Percentiles rank a stretch among this genome's conserved stretches.
Evolutionary conservation across 176 grass and related monocot species (phyloP).

Genomic region (Rhynchospora pubera): DNA sequence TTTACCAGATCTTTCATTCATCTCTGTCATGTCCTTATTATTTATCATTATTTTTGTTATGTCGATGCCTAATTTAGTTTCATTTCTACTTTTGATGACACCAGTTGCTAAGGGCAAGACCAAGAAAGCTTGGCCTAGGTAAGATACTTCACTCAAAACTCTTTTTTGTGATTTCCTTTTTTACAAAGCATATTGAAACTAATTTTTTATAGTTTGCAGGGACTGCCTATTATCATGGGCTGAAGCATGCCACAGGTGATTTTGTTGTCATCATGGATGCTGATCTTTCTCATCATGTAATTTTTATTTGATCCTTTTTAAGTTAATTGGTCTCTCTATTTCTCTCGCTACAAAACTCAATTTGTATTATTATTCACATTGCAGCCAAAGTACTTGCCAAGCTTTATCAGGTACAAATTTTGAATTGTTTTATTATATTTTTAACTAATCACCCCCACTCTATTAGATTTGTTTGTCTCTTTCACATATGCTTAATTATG

Average conservation of each 20-base stretch:
- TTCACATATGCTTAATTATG: neutral
- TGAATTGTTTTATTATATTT: neutral
- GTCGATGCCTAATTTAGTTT: neutral
- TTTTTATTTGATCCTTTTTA: neutral
- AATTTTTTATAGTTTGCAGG: slow-evolving; percentile 36
- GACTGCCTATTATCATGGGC: slow-evolving; percentile 85
- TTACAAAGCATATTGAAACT: neutral
- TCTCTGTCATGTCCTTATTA: neutral
- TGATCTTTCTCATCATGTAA: slow-evolving; percentile 92
- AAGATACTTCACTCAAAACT: slow-evolving; percentile 9
- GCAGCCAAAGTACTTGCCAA: slow-evolving; percentile 96
- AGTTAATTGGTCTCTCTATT: neutral
- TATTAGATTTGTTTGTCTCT: neutral
- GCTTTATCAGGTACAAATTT: slow-evolving; percentile 70
- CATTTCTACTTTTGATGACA: slow-evolving; percentile 18
- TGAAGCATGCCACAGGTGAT: slow-evolving; percentile 83
- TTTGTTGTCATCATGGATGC: slow-evolving; percentile 96
- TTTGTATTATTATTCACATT: slow-evolving; percentile 10
- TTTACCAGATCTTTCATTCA: neutral
- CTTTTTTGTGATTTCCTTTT: neutral
- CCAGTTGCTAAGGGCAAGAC: slow-evolving; percentile 78
- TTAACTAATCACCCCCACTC: neutral
- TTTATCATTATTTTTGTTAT: neutral
- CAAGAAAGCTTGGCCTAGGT: slow-evolving; percentile 93
- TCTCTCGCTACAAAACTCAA: slow-evolving; percentile 11